Conservation (phyloP, 2,329 filamentous ascomycete genomes). For the Coleophoma cylindrospora region DNA sequence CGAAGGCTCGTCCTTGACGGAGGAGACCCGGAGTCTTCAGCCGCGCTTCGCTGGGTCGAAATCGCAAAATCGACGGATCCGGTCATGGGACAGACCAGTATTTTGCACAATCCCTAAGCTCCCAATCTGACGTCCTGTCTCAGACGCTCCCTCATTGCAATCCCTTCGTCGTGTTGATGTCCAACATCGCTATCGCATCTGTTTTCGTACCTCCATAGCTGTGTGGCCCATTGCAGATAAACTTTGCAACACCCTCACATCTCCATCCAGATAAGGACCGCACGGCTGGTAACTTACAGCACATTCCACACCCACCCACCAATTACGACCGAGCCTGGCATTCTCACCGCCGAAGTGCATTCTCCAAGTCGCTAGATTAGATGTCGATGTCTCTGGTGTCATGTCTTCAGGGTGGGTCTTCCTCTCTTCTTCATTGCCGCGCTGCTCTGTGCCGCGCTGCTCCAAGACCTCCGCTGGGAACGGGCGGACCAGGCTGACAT, state of each 20-base stretch:
- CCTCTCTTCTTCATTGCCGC: not conserved
- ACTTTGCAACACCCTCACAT: not conserved
- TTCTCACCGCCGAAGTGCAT: not conserved
- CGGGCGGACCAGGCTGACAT: not conserved
- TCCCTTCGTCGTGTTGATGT: no score
- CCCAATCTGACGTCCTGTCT: no score
- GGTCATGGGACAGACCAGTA: no score
- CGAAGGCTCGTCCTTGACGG: no score
- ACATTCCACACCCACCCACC: not conserved
- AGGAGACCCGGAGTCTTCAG: no score
- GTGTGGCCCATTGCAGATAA: no score
- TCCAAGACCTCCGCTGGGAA: not conserved
- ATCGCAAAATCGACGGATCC: no score
- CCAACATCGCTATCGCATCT: no score
- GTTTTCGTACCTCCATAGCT: no score
- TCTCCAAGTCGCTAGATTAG: not conserved
- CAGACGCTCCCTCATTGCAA: no score
- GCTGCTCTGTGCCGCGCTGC: not conserved
- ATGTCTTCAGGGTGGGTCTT: conserved; percentile 1
- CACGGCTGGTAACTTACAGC: not conserved
- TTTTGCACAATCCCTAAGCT: no score
- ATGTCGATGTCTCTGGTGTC: not conserved
- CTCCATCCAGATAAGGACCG: not conserved
- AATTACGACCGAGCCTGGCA: not conserved
- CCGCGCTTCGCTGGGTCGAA: no score